phyloP scores from a whole-genome alignment of 2,329 filamentous ascomycete species.

The Cordyceps fumosorosea region DNA sequence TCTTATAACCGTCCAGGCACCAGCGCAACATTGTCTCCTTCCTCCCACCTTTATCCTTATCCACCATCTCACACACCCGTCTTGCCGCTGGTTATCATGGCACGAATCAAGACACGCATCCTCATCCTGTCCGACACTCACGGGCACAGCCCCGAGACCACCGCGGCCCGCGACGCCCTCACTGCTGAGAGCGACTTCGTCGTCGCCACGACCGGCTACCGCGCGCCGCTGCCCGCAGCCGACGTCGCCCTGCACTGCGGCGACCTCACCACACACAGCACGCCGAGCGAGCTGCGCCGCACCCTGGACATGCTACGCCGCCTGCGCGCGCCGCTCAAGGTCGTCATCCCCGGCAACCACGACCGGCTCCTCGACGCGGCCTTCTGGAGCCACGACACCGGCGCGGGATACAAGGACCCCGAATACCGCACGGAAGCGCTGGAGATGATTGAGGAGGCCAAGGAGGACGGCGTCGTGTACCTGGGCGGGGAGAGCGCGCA shows the following conservation, averaged over 20 bases:
- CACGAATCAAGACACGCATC: constrained; percentile 28
- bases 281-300: constrained; percentile 31
- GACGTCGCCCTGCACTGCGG: constrained; percentile 49
- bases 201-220: constrained; percentile 22
- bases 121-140: constrained; percentile 36
- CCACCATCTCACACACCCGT: background rate
- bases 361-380: constrained; percentile 37
- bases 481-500: constrained; percentile 45
- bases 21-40: background rate
- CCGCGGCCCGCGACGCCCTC: constrained; percentile 22
- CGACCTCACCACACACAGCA: constrained; percentile 40
- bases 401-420: background rate
- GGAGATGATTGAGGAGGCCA: constrained; percentile 31
- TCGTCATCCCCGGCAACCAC: constrained; percentile 51
- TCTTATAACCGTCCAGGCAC: background rate
- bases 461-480: constrained; percentile 35
- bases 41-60: background rate
- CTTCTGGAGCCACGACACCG: constrained; percentile 13
- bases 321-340: constrained; percentile 43
- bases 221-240: constrained; percentile 25
- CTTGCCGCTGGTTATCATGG: background rate
- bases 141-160: constrained; percentile 16
- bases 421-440: constrained; percentile 27
- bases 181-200: constrained; percentile 12
- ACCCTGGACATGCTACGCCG: constrained; percentile 36